Percentiles rank a stretch among this genome's conserved stretches.
phyloP scores from a whole-genome alignment of 345 rosid genomes.

The Gossypium arboreum region DNA sequence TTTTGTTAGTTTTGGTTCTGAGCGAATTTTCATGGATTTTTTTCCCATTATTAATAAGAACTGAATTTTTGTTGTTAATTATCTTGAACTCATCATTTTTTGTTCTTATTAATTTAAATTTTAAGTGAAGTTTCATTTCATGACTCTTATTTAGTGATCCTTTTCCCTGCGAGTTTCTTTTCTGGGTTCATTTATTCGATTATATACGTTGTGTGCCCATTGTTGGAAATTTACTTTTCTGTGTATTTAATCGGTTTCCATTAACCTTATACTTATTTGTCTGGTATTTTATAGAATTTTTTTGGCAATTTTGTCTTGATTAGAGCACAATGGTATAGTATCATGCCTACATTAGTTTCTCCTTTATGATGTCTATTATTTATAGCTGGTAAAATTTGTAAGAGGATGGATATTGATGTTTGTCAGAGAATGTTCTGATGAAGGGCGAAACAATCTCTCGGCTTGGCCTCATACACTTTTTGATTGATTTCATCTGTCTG shows the following conservation, averaged over 20 bases:
- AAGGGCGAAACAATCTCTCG: background rate
- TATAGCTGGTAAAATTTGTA: background rate
- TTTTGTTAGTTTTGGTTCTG: conserved; percentile 3
- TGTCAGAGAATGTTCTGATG: background rate
- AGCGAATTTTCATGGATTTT: background rate
- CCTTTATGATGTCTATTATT: background rate
- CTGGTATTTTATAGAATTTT: background rate
- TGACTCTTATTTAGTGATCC: background rate
- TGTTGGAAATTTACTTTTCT: background rate
- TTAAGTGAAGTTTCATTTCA: background rate
- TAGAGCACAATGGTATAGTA: background rate
- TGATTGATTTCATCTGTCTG: background rate
- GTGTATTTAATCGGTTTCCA: background rate
- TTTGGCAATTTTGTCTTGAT: background rate
- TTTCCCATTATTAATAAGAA: background rate
- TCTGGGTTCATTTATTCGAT: background rate
- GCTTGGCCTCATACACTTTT: background rate
- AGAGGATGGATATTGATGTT: background rate
- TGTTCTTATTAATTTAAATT: background rate
- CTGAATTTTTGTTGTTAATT: background rate
- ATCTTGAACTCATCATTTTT: background rate
- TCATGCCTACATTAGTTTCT: background rate
- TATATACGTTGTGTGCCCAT: background rate
- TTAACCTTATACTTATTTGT: background rate
- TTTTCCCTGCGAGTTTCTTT: background rate